These are phyloP conservation scores for Fraxinus cuspidata DNA, from an alignment of 257 asterid species.

Conservation along the genomic window DNA sequence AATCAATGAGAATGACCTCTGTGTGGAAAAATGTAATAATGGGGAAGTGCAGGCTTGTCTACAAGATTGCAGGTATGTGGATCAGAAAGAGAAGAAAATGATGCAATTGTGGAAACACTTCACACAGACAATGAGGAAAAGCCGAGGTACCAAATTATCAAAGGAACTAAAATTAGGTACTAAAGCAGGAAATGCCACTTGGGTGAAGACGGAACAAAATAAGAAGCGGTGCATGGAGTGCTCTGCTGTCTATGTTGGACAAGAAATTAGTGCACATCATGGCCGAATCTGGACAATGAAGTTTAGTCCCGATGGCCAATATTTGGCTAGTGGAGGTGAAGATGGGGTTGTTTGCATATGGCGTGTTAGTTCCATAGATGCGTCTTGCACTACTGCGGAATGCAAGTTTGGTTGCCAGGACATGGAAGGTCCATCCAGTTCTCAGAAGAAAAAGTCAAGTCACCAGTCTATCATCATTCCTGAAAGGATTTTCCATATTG, in stretches of 20 bases:
- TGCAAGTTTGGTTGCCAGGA: conserved; percentile 27
- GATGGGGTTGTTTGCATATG: conserved; percentile 77
- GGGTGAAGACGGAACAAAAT: conserved; percentile 39
- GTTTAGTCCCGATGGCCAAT: conserved; percentile 75
- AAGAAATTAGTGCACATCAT: conserved; percentile 60
- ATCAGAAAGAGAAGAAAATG: conserved; percentile 38
- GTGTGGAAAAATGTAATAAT: conserved; percentile 8
- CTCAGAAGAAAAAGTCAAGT: conserved; percentile 23
- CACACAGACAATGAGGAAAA: conserved; percentile 35
- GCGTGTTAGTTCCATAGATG: conserved; percentile 43
- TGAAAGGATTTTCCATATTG: conserved; percentile 57
- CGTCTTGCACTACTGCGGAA: conserved; percentile 25
- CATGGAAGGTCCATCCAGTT: conserved; percentile 16
- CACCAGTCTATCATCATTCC: conserved; percentile 49
- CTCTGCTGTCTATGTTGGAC: conserved; percentile 51
- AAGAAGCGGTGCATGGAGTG: conserved; percentile 56
- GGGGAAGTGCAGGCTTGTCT: conserved; percentile 10
- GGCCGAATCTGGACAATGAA: conserved; percentile 74
- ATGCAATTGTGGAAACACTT: conserved; percentile 58
- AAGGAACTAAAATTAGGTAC: conserved; percentile 15
- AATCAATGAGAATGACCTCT: conserved; percentile 7
- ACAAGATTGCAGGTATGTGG: conserved; percentile 6
- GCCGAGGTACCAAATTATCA: conserved; percentile 12
- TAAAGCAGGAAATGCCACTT: conserved; percentile 23
- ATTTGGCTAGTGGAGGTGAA: conserved; percentile 80